These are phyloP conservation scores for Cnidoscolus chayamansa DNA, from an alignment of 441 rosid species.

Conservation along the genomic window DNA sequence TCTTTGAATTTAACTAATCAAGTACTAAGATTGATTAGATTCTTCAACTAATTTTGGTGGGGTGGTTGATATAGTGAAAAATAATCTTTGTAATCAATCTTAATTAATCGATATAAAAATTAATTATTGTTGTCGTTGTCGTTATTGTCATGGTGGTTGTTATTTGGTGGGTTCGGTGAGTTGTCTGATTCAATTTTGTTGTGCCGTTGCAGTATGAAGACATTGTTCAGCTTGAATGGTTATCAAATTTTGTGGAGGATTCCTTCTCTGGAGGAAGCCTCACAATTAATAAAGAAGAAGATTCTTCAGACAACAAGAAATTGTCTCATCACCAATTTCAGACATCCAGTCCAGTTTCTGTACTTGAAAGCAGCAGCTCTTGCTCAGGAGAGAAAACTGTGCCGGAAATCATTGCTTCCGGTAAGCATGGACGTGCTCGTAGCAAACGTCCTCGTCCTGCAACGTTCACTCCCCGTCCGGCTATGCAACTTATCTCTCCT, in stretches of 20 bases:
- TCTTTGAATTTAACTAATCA: too few species aligned
- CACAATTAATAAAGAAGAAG: conserved; percentile 44
- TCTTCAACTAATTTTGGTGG: too few species aligned
- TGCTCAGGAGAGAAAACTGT: conserved; percentile 54
- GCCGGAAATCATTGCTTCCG: conserved; percentile 34
- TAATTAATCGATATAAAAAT: too few species aligned
- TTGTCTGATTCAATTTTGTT: not conserved
- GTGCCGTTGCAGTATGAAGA: conserved; percentile 66
- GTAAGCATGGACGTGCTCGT: conserved; percentile 74
- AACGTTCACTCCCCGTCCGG: conserved; percentile 50
- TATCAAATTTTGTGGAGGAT: conserved; percentile 69
- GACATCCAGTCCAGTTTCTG: conserved; percentile 87
- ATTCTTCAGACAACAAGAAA: conserved; percentile 36
- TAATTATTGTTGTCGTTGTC: too few species aligned
- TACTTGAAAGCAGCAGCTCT: conserved; percentile 88
- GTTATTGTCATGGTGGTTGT: too few species aligned
- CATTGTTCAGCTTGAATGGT: conserved; percentile 80
- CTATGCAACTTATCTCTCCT: conserved; percentile 45
- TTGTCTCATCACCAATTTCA: conserved; percentile 47
- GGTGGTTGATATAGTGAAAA: too few species aligned
- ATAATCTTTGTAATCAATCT: too few species aligned
- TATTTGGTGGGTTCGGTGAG: too few species aligned
- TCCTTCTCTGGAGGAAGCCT: conserved; percentile 70
- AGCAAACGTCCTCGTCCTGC: conserved; percentile 90
- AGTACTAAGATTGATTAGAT: too few species aligned